These are phyloP conservation scores for Trametes cubensis DNA, from an alignment of 768 basidiomycete genomes.

Conservation along the genomic window DNA sequence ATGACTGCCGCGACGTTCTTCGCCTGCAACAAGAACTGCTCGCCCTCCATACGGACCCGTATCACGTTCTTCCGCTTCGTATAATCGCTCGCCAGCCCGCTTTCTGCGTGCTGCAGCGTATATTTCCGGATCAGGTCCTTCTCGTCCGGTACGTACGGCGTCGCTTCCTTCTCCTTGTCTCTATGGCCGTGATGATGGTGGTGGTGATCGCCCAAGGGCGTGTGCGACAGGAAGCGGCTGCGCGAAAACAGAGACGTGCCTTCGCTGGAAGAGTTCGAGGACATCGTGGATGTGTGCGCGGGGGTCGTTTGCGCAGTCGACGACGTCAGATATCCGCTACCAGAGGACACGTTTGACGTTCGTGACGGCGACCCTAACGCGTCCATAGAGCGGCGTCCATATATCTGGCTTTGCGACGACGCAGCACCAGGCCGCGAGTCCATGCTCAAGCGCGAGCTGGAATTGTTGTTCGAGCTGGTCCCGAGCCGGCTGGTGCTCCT, in stretches of 20 bases:
- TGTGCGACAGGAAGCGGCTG: constrained; percentile 13
- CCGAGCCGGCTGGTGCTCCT: constrained; percentile 11
- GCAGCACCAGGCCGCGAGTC: constrained; percentile 25
- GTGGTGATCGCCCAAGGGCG: constrained; percentile 19
- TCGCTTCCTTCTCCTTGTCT: constrained; percentile 12
- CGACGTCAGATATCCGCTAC: neutral
- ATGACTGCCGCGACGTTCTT: constrained; percentile 83
- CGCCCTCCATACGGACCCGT: constrained; percentile 86
- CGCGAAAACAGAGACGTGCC: constrained; percentile 23
- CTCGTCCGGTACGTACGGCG: constrained; percentile 39
- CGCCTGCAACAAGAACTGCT: constrained; percentile 95
- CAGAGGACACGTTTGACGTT: constrained; percentile 20
- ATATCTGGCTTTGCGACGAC: constrained; percentile 11
- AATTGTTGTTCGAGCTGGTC: constrained; percentile 4
- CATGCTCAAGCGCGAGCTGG: constrained; percentile 28
- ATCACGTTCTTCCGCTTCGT: constrained; percentile 92
- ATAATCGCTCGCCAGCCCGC: constrained; percentile 95
- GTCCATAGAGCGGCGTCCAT: constrained; percentile 18
- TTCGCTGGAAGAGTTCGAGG: constrained; percentile 11
- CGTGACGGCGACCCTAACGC: constrained; percentile 19
- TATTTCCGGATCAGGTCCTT: constrained; percentile 69
- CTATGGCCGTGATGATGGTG: constrained; percentile 10
- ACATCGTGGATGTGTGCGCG: constrained; percentile 3
- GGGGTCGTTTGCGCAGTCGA: constrained; percentile 9
- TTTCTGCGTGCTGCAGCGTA: constrained; percentile 88